Base-by-base conservation (phyloP, 495 filamentous ascomycete species). In the Sordaria brevicollis region DNA sequence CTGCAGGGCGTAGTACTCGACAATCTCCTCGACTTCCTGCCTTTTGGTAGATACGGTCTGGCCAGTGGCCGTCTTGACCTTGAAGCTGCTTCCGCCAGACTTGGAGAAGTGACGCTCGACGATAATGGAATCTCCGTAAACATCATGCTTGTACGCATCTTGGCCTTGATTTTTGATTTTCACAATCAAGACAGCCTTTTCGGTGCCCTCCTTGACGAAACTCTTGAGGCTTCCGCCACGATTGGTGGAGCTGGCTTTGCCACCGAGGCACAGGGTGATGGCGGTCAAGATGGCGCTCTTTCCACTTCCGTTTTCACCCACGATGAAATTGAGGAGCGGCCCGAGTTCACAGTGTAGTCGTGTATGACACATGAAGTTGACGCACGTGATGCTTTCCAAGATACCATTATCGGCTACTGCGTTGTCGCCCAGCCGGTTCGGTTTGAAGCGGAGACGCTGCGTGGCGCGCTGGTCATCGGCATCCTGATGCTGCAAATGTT, bases 261-360 rank as follows among this genome's bases (percentile, higher is more conserved):
- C 95, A 38, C 95, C 96, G 8, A 99, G 84, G 74, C 96, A 98
- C 35, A 99, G 83, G 0, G 93, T 97, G 68, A 99, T 88, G 7
- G 92, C 95, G 2, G 95, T 97, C n/a, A 99, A 81, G 25, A 98
- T 89, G 29, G 95, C 95, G 77, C 94, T 97, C 82, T 99, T 99
- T n/a, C 95, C 95, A 75, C 95, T 98, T 43, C 95, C 95, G 78
- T 99, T 99, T 76, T 96, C 92, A 3, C 95, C 95, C 68, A 97
- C 92, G 66, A 99, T 93, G 79, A 98, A 99, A 78, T 98, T 99
- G 73, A 98, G 95, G 5, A 97, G 84, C 0, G 95, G 94, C 0
- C 95, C 94, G 19, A 99, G 83, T 41, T 90, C 86, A 65, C 96
- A 90, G 67, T 89, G 85, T 17, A 98, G 87, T 70, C 88, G 89